Percentiles rank a stretch among this genome's conserved stretches.
phyloP scores from a whole-genome alignment of 1,284 basidiomycete species.

The Flammula alnicola region DNA sequence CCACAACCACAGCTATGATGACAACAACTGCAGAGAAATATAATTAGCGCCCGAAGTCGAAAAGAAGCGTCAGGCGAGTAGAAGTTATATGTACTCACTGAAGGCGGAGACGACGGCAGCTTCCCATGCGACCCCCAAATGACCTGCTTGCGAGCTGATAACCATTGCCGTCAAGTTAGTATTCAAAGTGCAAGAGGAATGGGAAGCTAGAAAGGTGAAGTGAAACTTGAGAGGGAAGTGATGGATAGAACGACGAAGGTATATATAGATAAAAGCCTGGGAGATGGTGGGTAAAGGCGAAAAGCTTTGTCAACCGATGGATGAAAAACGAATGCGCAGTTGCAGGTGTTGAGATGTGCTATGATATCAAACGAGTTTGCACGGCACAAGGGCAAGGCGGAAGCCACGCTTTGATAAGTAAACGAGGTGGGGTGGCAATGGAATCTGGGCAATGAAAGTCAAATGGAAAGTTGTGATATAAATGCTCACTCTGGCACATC shows the following conservation, averaged over 20 bases:
- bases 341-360: too few species aligned
- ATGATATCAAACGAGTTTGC: too few species aligned
- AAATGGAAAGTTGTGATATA: neutral
- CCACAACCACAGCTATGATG: slow-evolving; percentile 26
- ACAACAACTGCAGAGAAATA: slow-evolving; percentile 26
- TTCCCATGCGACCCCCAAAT: slow-evolving; percentile 42
- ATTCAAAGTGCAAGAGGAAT: neutral
- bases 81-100: slow-evolving; percentile 28
- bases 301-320: too few species aligned
- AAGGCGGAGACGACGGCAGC: slow-evolving; percentile 39
- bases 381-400: too few species aligned
- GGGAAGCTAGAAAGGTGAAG: neutral
- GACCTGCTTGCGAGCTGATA: slow-evolving; percentile 32
- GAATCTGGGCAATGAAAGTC: neutral
- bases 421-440: too few species aligned
- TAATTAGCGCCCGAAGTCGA: neutral
- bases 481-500: slow-evolving; percentile 4
- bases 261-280: too few species aligned
- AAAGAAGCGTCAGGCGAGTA: neutral
- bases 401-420: too few species aligned
- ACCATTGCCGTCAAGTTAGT: neutral
- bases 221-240: neutral
- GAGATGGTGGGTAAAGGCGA: too few species aligned
- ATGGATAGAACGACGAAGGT: too few species aligned
- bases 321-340: too few species aligned